phyloP scores from a whole-genome alignment of 2,329 filamentous ascomycete genomes.

The Cordyceps farinosa region DNA sequence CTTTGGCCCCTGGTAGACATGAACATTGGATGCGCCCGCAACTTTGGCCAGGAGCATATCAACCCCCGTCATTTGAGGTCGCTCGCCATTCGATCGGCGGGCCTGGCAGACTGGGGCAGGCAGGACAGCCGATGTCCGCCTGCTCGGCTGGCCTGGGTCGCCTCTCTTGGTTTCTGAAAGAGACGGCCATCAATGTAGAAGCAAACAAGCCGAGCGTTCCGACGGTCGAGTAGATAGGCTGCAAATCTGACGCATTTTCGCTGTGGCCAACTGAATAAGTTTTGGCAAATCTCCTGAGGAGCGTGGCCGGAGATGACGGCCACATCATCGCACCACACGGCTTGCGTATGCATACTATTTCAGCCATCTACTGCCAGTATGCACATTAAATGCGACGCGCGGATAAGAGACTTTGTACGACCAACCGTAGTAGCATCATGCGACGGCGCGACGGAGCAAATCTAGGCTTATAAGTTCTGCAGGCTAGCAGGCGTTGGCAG shows the following conservation, averaged over 20 bases:
- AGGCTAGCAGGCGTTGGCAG: background rate
- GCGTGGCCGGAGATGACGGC: background rate
- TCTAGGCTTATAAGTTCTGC: background rate
- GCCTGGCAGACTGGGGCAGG: background rate
- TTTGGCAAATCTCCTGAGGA: background rate
- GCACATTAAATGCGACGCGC: background rate
- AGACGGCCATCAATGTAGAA: background rate
- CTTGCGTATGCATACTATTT: background rate
- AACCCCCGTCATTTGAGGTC: background rate
- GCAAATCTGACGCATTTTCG: background rate
- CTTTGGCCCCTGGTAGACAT: background rate
- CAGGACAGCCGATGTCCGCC: background rate
- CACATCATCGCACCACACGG: background rate
- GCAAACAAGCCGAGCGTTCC: background rate
- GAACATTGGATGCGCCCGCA: background rate
- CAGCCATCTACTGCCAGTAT: background rate
- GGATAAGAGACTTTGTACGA: background rate
- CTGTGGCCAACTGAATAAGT: background rate
- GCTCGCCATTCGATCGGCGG: background rate
- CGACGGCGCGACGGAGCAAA: conserved; percentile 11
- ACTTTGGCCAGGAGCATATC: background rate
- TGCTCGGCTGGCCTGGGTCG: background rate
- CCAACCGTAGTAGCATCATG: background rate
- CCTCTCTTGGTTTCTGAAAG: background rate
- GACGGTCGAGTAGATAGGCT: background rate